A percentile compares a stretch with the other conserved stretches of the same genome.
Conservation (phyloP, 192 early-diverging fungal genomes). For the Pilobolus umbonatus region DNA sequence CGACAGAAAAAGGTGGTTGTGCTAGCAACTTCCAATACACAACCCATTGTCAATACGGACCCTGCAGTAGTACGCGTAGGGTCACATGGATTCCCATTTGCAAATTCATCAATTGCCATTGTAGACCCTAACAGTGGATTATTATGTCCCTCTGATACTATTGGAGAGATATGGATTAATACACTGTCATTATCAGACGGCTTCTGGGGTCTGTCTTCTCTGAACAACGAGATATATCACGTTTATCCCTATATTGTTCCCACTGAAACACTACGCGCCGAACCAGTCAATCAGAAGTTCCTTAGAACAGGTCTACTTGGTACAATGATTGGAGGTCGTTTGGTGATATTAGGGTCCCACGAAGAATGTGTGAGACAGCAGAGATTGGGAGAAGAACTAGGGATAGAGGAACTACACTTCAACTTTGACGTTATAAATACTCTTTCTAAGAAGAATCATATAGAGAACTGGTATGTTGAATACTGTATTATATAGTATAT, state of each 20-base stretch:
- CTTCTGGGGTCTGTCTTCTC: constrained; percentile 72
- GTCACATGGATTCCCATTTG: constrained; percentile 56
- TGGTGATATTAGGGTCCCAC: constrained; percentile 71
- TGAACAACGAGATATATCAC: constrained; percentile 67
- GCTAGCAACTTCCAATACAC: constrained; percentile 31
- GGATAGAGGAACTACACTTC: constrained; percentile 34
- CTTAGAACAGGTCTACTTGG: constrained; percentile 75
- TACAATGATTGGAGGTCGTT: constrained; percentile 58
- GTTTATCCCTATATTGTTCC: constrained; percentile 55
- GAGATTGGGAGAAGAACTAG: constrained; percentile 6
- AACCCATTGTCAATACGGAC: constrained; percentile 18
- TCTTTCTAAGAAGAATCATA: constrained; percentile 17
- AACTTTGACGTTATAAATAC: constrained; percentile 35
- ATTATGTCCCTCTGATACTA: constrained; percentile 62
- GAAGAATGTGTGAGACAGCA: constrained; percentile 70
- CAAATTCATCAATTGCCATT: constrained; percentile 62
- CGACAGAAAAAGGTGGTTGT: constrained; percentile 58
- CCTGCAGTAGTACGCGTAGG: constrained; percentile 36
- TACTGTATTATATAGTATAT: background rate
- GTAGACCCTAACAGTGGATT: constrained; percentile 77
- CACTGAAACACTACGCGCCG: constrained; percentile 40
- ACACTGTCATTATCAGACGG: constrained; percentile 66
- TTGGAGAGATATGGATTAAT: constrained; percentile 83
- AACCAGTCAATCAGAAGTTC: constrained; percentile 58
- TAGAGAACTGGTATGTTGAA: constrained; percentile 39